A percentile compares a stretch with the other conserved stretches of the same genome.
phyloP scores from a whole-genome alignment of 1,139 yeast species.

The Magnusiomyces magnusii region DNA sequence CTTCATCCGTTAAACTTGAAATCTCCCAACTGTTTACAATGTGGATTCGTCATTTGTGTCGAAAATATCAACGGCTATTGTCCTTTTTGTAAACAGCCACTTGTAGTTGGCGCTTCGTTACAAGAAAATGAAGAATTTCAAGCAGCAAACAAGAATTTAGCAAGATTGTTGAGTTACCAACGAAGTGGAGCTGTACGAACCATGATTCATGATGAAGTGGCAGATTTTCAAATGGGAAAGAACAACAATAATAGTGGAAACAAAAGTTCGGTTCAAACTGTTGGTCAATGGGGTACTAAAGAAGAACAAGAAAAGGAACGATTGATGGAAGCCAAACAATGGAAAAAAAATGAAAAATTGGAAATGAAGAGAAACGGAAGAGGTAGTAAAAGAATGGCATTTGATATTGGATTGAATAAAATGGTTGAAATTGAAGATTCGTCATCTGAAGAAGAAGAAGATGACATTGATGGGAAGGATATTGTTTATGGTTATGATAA shows the following conservation, averaged over 20 bases:
- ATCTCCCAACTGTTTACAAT: constrained; percentile 88
- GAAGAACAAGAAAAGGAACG: constrained; percentile 76
- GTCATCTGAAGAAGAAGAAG: constrained; percentile 11
- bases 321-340: constrained; percentile 47
- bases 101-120: constrained; percentile 51
- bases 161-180: constrained; percentile 70
- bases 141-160: constrained; percentile 65
- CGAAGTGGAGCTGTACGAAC: constrained; percentile 86
- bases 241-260: no score
- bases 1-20: constrained; percentile 82
- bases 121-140: constrained; percentile 36
- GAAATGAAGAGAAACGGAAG: constrained; percentile 59
- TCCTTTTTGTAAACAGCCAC: constrained; percentile 65
- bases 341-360: constrained; percentile 56
- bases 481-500: not conserved
- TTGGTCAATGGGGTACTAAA: constrained; percentile 79
- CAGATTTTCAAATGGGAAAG: constrained; percentile 63
- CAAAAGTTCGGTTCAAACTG: constrained; percentile 31
- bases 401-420: constrained; percentile 77
- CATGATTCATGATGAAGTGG: constrained; percentile 83
- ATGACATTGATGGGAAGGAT: constrained; percentile 17
- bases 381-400: constrained; percentile 65
- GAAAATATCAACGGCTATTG: constrained; percentile 89
- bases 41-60: constrained; percentile 89
- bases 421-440: constrained; percentile 39